A percentile compares a stretch with the other conserved stretches of the same genome.
Evolutionary conservation across 345 rosid species (phyloP).

Genomic region (Eucalyptus guilfoylei): DNA sequence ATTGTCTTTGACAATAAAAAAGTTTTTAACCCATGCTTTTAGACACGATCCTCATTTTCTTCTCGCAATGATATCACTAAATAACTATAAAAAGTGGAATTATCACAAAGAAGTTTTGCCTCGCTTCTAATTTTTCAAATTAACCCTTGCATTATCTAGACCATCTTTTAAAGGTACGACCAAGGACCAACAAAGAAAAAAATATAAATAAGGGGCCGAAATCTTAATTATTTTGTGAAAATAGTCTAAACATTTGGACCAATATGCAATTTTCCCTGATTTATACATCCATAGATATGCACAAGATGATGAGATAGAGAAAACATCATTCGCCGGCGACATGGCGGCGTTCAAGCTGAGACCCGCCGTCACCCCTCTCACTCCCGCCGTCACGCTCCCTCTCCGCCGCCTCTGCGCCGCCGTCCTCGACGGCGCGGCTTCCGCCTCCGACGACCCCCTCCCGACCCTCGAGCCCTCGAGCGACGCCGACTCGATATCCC

Average conservation of each 20-base stretch:
- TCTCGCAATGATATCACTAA: background rate
- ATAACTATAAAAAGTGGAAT: background rate
- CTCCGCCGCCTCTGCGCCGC: background rate
- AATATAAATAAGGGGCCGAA: background rate
- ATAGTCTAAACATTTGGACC: background rate
- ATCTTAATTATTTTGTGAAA: background rate
- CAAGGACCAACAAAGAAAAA: background rate
- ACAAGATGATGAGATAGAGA: background rate
- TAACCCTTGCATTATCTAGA: background rate
- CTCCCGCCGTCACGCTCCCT: background rate
- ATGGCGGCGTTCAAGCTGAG: background rate
- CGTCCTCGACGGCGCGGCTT: background rate
- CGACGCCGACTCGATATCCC: conserved; percentile 62
- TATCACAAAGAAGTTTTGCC: background rate
- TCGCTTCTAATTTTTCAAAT: background rate
- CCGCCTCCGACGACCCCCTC: conserved; percentile 1
- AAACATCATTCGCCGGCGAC: background rate
- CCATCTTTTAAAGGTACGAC: background rate
- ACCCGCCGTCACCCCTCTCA: background rate
- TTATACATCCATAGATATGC: background rate
- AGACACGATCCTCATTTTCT: background rate
- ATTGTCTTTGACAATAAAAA: background rate
- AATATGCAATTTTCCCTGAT: background rate
- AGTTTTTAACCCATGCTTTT: background rate
- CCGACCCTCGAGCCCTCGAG: conserved; percentile 43